Base-by-base conservation (phyloP, 208 protist species). In the Leishmania major region DNA sequence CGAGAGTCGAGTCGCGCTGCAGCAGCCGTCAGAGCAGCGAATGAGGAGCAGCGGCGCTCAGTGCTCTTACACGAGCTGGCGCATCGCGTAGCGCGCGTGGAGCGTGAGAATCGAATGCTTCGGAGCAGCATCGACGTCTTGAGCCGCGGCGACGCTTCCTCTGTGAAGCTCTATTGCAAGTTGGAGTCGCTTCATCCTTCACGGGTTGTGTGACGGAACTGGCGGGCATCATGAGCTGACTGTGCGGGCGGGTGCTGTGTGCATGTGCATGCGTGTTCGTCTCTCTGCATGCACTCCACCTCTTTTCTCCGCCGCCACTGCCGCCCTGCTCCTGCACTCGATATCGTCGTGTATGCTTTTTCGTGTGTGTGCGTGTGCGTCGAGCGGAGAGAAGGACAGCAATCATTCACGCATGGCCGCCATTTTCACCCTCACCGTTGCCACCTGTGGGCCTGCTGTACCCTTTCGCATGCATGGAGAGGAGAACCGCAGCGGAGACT, bases 61-160 rank as follows among this genome's bases (percentile, higher is more conserved):
- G 60, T 82, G 1, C 43, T 67, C 25, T 49, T 75, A n/a, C 51
- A 79, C 51, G 22, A 31, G 25, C 74, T 70, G 57, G 47, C 35
- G 53, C n/a, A 57, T 43, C 74, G 53, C n/a, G 80, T 79, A 43
- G 47, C 64, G n/a, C 31, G 25, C 28, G 57, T 83, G 57, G 80
- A 83, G 66, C 55, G 72, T n/a, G 80, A 83, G 55, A 83, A 83
- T 64, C 62, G 62, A 47, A 45, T 83, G 37, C 60, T 83, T 62
- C 53, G 40, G 57, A 47, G 43, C 53, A 22, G 31, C 55, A 51
- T 79, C 53, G 80, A 73, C 37, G 28, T 79, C 55, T 70, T 84
- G 66, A 67, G 72, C 31, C 75, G 75, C 19, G 75, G 80, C 67
- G 75, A 79, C n/a, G 66, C 75, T 19, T 80, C 75, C 3, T 84